phyloP scores from a whole-genome alignment of 345 rosid species.

The Kernera saxatilis region DNA sequence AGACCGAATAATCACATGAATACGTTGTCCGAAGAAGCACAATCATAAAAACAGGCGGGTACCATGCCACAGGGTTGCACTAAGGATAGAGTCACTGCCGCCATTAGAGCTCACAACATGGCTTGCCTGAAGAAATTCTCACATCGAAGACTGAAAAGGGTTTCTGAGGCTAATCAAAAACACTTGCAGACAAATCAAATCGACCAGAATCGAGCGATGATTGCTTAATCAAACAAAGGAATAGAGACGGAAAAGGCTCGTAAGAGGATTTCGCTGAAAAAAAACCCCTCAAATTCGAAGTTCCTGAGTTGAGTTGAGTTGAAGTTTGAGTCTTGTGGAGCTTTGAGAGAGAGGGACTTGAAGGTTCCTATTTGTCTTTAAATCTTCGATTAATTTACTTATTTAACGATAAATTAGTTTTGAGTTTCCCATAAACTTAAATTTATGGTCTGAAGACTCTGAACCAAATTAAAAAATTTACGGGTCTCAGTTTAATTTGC shows the following conservation, averaged over 20 bases:
- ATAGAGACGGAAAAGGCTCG: background rate
- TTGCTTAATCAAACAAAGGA: background rate
- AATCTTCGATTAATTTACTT: background rate
- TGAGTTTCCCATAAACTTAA: background rate
- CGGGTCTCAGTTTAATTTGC: background rate
- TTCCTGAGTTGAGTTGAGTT: background rate
- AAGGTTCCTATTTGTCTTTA: background rate
- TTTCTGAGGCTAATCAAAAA: background rate
- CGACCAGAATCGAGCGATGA: background rate
- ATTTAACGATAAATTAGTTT: background rate
- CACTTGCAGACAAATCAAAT: background rate
- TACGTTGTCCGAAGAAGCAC: background rate
- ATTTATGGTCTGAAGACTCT: too few species aligned
- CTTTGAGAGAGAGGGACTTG: background rate
- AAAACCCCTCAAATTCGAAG: background rate
- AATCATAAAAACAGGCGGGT: background rate
- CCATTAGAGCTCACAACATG: conserved; percentile 27
- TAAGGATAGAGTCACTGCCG: conserved; percentile 25
- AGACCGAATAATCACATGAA: background rate
- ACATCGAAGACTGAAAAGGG: background rate
- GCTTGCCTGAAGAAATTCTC: background rate
- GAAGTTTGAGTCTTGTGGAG: background rate
- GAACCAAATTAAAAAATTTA: background rate
- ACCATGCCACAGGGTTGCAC: conserved; percentile 33
- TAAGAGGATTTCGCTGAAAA: background rate